Evolutionary conservation across 345 rosid species (phyloP), one percentile per base, ranked within the genome.

Genomic region (Hibiscus mutabilis): DNA sequence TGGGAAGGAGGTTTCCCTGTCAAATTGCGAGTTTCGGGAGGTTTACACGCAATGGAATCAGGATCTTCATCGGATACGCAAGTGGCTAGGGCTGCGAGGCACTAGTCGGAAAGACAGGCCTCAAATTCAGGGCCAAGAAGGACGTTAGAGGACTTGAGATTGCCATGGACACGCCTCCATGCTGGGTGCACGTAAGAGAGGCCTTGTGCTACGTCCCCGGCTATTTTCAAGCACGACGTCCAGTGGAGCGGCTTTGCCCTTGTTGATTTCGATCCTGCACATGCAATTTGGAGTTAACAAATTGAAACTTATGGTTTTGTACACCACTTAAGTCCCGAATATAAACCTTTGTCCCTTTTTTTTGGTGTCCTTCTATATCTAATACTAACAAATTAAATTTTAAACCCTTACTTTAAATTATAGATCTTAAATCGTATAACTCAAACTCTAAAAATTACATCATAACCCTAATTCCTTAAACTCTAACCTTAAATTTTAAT

Each of bases 141-240:
- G 57, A 90, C 89, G 37, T 90, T 92, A 9, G 90, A 84, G 53
- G 94, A 86, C 79, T 90, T 92, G 79, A 92, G 91, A 62, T 92
- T 92, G 59, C 98, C 98, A 11, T 92, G 98, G 76, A 87, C 91
- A 18, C 90, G 92, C 79, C 93, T 83, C 94, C 92, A 92, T 1
- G 97, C 96, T 80, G 89, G 97, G 88, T 93, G 97, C 60, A 93
- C 89, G 76, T 91, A 93, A 3, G 96, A 83, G 22, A 93, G 92
- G 65, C 98, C 98, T 37, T 91, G 97, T 3, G 96, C 96, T 3
- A 93, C 88, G n/a, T n/a, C n/a, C n/a, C n/a, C n/a, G n/a, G n/a
- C n/a, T n/a, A n/a, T n/a, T n/a, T n/a, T n/a, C n/a, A n/a, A n/a
- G n/a, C n/a, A n/a, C n/a, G n/a, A n/a, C n/a, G n/a, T n/a, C n/a